Evolutionary conservation across 306 rosid species (phyloP), one percentile per base, ranked within the genome.

Genomic region (Phaseolus lunatus): DNA sequence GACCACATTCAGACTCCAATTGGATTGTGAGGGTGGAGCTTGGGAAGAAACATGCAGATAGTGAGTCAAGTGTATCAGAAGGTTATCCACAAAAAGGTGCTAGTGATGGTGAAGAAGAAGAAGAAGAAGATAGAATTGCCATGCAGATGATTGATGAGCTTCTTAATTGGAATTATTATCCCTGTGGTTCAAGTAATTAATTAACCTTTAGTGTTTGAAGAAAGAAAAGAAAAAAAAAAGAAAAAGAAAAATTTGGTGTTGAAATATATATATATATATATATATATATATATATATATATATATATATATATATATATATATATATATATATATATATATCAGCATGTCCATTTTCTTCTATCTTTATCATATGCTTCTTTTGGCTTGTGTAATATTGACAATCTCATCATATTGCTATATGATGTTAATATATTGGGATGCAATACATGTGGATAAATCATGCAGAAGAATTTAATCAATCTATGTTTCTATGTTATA

Each of bases 101-200:
- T 29, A 73, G 16, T 29, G 43, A 47, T 9, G 81, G 13, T 23
- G 78, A 22, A 31, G 19, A 47, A 53, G 84, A 49, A 5, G 85
- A 79, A 29, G 93, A 90, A 85, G 97, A 92, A 73, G 92, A 92
- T 33, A 87, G 76, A 50, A 65, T 92, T 73, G 87, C 92, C 27
- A 84, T 87, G 87, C 97, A 92, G 67, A 92, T 92, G 97, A 86
- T 92, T 56, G 97, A 92, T 57, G 96, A 92, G 67, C 78, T 92
- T 5, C 96, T 92, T 20, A 85, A 83, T 73, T 90, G 96, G 96
- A 90, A 88, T 50, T 72, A 88, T 50, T 72, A 68, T 75, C 78
- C 84, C 3, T 44, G 78, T 70, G 77, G 70, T 80, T 29, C 87
- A 31, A 61, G 7, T 61, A 75, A 67, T 19, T 61, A 75, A 71